These are phyloP conservation scores for Iodosphaeria phyllophila DNA, from an alignment of 2,329 filamentous ascomycete species.

Conservation along the genomic window DNA sequence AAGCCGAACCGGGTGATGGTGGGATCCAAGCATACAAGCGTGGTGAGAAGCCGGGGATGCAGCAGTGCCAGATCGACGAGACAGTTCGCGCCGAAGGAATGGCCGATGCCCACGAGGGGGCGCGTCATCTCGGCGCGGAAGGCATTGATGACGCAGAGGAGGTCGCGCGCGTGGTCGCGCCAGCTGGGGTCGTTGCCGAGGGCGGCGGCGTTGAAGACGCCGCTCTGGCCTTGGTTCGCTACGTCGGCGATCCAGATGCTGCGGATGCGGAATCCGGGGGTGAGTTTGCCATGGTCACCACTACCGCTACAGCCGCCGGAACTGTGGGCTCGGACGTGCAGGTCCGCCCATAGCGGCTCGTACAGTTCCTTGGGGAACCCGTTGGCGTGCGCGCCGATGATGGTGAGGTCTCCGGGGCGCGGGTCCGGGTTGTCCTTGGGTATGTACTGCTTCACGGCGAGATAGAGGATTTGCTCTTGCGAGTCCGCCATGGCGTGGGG, in stretches of 20 bases:
- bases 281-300: too few relatives aligned
- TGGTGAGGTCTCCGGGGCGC: slow-evolving; percentile 59
- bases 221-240: slow-evolving; percentile 68
- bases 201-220: slow-evolving; percentile 53
- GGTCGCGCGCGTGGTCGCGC: slow-evolving; percentile 71
- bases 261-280: slow-evolving; percentile 49
- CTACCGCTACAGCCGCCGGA: too few relatives aligned
- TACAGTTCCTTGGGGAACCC: slow-evolving; percentile 93
- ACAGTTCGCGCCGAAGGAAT: slow-evolving; percentile 71
- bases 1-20: slow-evolving; percentile 41
- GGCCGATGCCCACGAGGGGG: slow-evolving; percentile 68
- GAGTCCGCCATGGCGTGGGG: slow-evolving; percentile 49
- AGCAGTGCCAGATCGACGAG: slow-evolving; percentile 54
- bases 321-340: slow-evolving; percentile 40
- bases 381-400: slow-evolving; percentile 79
- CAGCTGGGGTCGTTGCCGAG: slow-evolving; percentile 79
- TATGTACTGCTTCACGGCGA: slow-evolving; percentile 78
- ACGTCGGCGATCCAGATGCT: slow-evolving; percentile 82
- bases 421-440: slow-evolving; percentile 52
- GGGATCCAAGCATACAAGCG: slow-evolving; percentile 67
- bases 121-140: slow-evolving; percentile 66
- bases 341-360: slow-evolving; percentile 77
- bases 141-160: slow-evolving; percentile 68
- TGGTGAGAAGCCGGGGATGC: slow-evolving; percentile 64
- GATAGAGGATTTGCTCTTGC: slow-evolving; percentile 55